Conservation (phyloP, 768 basidiomycete species). For the Russula sp. region DNA sequence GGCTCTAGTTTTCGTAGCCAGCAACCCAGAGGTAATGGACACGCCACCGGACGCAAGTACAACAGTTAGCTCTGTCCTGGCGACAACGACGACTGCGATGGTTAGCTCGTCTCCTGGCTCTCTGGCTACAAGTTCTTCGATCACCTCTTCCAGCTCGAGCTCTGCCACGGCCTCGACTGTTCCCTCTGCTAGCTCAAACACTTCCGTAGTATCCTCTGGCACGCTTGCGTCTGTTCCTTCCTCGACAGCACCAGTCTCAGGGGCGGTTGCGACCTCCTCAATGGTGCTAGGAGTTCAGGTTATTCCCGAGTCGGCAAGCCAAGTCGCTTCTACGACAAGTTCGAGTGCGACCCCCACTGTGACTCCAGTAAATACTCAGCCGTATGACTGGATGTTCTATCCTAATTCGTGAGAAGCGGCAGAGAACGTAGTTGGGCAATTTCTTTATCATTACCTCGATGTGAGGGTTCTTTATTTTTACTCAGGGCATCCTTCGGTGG, state of each 20-base stretch:
- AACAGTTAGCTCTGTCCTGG: slow-evolving; percentile 6
- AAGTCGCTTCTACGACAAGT: not conserved
- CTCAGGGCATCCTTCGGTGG: not conserved
- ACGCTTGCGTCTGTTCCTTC: slow-evolving; percentile 2
- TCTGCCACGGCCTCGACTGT: slow-evolving; percentile 5
- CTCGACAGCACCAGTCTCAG: slow-evolving; percentile 1
- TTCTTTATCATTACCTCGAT: slow-evolving; percentile 3
- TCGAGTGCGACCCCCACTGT: slow-evolving; percentile 14
- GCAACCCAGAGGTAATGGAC: slow-evolving; percentile 36
- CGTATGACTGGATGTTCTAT: slow-evolving; percentile 31
- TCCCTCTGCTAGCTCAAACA: not conserved
- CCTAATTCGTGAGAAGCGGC: slow-evolving; percentile 8
- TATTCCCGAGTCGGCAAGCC: slow-evolving; percentile 13
- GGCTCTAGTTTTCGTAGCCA: slow-evolving; percentile 52
- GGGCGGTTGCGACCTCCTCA: not conserved
- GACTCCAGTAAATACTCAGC: slow-evolving; percentile 27
- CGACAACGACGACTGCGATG: slow-evolving; percentile 15
- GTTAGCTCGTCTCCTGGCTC: slow-evolving; percentile 7
- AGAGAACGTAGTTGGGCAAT: not conserved
- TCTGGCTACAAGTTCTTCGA: slow-evolving; percentile 6
- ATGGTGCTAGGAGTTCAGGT: slow-evolving; percentile 21
- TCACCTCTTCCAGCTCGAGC: slow-evolving; percentile 6
- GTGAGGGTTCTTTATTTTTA: slow-evolving; percentile 18
- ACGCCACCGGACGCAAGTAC: not conserved
- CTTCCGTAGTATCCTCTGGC: slow-evolving; percentile 2